Conservation (phyloP, 768 basidiomycete species). For the Thelephora ganbajun region DNA sequence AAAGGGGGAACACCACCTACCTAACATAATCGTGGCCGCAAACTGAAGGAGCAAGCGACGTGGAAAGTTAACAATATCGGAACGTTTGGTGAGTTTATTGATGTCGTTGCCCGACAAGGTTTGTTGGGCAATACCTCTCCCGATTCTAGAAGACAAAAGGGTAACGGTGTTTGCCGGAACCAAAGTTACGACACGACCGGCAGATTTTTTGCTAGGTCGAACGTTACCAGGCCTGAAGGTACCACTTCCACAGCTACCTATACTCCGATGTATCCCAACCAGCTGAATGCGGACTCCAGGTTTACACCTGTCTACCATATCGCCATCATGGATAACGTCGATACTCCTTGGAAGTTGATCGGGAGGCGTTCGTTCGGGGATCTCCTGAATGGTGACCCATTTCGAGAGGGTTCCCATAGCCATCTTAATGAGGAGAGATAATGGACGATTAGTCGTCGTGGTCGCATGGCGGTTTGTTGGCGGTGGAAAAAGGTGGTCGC, state of each 20-base stretch:
- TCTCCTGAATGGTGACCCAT: constrained; percentile 98
- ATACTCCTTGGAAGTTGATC: constrained; percentile 94
- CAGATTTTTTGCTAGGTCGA: constrained; percentile 7
- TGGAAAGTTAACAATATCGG: constrained; percentile 78
- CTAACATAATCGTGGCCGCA: constrained; percentile 96
- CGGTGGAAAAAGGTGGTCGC: constrained; percentile 72
- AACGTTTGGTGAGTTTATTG: constrained; percentile 82
- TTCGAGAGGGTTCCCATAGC: constrained; percentile 73
- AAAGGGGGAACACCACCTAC: constrained; percentile 79
- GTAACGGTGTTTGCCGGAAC: constrained; percentile 93
- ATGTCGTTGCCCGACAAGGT: constrained; percentile 83
- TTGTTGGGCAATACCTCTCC: constrained; percentile 89
- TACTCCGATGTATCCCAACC: constrained; percentile 87
- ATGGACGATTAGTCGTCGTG: constrained; percentile 68
- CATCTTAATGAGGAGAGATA: constrained; percentile 83
- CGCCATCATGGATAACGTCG: constrained; percentile 91
- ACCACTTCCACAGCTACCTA: constrained; percentile 80
- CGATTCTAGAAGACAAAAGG: constrained; percentile 85
- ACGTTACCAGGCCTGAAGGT: constrained; percentile 62
- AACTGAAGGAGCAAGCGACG: constrained; percentile 94
- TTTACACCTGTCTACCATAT: constrained; percentile 94
- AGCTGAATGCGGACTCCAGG: constrained; percentile 96
- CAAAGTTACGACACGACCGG: constrained; percentile 40
- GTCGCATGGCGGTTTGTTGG: constrained; percentile 85
- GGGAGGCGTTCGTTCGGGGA: constrained; percentile 97